A percentile compares a stretch with the other conserved stretches of the same genome.
phyloP scores from a whole-genome alignment of 2,329 filamentous ascomycete genomes.

The Delphinella strobiligena region DNA sequence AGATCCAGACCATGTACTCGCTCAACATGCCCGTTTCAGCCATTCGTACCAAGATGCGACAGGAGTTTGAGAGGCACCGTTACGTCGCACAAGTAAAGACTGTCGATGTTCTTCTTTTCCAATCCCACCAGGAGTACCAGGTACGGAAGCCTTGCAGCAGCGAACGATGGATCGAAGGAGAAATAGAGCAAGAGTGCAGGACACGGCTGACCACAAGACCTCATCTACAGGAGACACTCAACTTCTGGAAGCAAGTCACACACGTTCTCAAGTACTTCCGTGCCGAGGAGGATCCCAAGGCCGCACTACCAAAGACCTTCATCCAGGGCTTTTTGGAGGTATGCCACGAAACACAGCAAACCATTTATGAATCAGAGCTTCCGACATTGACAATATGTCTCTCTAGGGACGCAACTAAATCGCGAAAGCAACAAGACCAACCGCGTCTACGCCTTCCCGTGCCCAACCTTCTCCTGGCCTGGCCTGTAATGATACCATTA shows the following conservation, averaged over 20 bases:
- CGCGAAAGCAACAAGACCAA: slow-evolving; percentile 8
- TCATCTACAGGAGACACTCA: slow-evolving; percentile 72
- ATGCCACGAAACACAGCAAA: too few species aligned
- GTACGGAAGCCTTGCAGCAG: too few species aligned
- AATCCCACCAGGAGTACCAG: slow-evolving; percentile 91
- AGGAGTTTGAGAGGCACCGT: slow-evolving; percentile 93
- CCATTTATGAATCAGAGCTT: too few species aligned
- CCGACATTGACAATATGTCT: slow-evolving; percentile 6
- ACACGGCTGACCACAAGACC: neutral
- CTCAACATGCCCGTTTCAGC: slow-evolving; percentile 76
- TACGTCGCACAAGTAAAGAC: slow-evolving; percentile 81
- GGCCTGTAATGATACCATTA: slow-evolving; percentile 10
- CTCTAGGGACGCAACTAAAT: slow-evolving; percentile 26
- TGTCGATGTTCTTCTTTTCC: slow-evolving; percentile 79
- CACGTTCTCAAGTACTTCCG: slow-evolving; percentile 97
- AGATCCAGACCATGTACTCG: slow-evolving; percentile 96
- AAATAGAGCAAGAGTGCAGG: neutral
- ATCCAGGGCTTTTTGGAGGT: slow-evolving; percentile 94
- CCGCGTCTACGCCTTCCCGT: slow-evolving; percentile 3
- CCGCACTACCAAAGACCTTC: slow-evolving; percentile 74
- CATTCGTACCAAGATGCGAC: slow-evolving; percentile 84
- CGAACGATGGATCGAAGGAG: too few species aligned
- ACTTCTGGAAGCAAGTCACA: slow-evolving; percentile 96
- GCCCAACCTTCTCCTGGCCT: slow-evolving; percentile 1
- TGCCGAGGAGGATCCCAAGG: slow-evolving; percentile 66